phyloP scores from a whole-genome alignment of 345 rosid genomes.

The Punica granatum region DNA sequence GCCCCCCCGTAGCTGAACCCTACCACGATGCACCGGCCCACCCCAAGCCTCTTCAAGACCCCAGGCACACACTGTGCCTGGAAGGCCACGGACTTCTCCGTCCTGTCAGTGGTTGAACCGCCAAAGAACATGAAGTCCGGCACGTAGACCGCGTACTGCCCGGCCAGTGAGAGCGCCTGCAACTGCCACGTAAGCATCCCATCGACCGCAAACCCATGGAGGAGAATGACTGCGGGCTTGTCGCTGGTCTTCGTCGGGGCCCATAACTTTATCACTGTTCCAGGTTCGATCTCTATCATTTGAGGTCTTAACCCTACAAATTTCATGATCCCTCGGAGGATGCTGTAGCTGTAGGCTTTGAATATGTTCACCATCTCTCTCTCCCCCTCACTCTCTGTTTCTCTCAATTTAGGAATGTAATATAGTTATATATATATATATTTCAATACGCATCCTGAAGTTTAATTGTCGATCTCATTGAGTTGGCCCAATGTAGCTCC shows the following conservation, averaged over 20 bases:
- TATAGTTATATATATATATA: no score
- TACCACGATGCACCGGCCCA: slow-evolving; percentile 29
- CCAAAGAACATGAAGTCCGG: slow-evolving; percentile 54
- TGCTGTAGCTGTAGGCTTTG: slow-evolving; percentile 6
- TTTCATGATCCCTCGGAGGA: slow-evolving; percentile 19
- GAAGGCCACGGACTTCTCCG: slow-evolving; percentile 25
- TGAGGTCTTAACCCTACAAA: slow-evolving; percentile 16
- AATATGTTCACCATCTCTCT: slow-evolving; percentile 18
- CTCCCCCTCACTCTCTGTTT: neutral
- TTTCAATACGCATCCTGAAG: no score
- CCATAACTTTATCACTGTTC: slow-evolving; percentile 35
- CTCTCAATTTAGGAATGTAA: no score
- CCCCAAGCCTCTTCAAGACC: slow-evolving; percentile 29
- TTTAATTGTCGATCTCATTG: no score
- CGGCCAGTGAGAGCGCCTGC: slow-evolving; percentile 27
- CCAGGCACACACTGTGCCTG: slow-evolving; percentile 35
- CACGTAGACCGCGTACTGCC: slow-evolving; percentile 30
- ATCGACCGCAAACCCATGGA: slow-evolving; percentile 27
- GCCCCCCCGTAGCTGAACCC: slow-evolving; percentile 39
- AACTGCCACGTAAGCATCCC: slow-evolving; percentile 38
- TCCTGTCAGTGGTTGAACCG: slow-evolving; percentile 21
- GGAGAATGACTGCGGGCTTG: slow-evolving; percentile 27
- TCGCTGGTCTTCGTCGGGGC: slow-evolving; percentile 13
- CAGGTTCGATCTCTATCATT: slow-evolving; percentile 24
- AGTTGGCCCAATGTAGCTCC: no score